Percentiles rank a stretch among this genome's conserved stretches.
phyloP scores from a whole-genome alignment of 768 basidiomycete genomes.

The Dentipellis sp. region DNA sequence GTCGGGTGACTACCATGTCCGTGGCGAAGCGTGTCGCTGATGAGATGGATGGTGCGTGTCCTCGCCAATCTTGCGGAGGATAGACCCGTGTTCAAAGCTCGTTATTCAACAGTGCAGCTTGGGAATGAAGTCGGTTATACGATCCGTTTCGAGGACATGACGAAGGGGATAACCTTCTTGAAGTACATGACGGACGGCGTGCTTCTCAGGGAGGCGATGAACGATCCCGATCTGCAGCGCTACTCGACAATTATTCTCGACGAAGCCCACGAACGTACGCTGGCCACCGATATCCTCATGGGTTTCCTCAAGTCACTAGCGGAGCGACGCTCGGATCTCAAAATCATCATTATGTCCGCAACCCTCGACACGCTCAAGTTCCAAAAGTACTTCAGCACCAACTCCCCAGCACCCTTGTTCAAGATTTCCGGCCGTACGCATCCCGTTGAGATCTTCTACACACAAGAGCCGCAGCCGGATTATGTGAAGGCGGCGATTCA shows the following conservation, averaged over 20 bases:
- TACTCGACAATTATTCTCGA: conserved; percentile 99
- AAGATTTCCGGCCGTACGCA: conserved; percentile 91
- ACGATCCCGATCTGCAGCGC: conserved; percentile 78
- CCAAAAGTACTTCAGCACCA: conserved; percentile 79
- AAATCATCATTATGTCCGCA: conserved; percentile 97
- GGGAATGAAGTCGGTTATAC: conserved; percentile 96
- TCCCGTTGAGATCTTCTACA: conserved; percentile 93
- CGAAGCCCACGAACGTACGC: conserved; percentile 96
- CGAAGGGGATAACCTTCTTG: conserved; percentile 86
- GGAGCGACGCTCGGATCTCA: conserved; percentile 76
- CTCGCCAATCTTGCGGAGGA: not conserved
- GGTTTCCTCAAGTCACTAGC: conserved; percentile 85
- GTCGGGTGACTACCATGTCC: conserved; percentile 95
- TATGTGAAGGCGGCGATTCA: conserved; percentile 97
- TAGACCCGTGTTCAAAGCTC: conserved; percentile 3
- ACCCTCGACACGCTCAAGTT: conserved; percentile 96
- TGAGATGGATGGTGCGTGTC: conserved; percentile 87
- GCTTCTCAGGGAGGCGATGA: conserved; percentile 97
- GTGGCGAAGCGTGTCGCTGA: conserved; percentile 98
- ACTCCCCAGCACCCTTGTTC: conserved; percentile 59
- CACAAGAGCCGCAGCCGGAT: conserved; percentile 86
- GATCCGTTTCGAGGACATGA: conserved; percentile 98
- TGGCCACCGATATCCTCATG: conserved; percentile 98
- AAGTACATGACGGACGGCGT: conserved; percentile 99
- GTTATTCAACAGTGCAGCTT: conserved; percentile 64